These are phyloP conservation scores for Trypanosoma avium DNA, from an alignment of 208 protist genomes.

Conservation along the genomic window DNA sequence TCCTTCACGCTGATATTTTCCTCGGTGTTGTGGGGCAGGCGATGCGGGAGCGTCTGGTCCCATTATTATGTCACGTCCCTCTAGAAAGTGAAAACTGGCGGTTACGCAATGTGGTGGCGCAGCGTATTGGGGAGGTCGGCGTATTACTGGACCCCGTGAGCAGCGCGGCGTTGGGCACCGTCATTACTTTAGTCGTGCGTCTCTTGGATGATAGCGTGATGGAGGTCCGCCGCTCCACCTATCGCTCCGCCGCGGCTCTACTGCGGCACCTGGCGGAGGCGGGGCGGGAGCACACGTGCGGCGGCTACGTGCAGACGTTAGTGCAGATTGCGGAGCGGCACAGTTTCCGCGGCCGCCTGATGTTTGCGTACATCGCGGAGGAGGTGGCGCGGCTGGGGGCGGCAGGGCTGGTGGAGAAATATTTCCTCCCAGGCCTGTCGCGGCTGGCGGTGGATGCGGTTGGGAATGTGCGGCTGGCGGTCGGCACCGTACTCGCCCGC, in stretches of 20 bases:
- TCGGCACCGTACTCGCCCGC: slow-evolving; percentile 61
- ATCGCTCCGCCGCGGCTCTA: slow-evolving; percentile 71
- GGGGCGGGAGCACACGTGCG: slow-evolving; percentile 31
- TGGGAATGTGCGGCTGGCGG: slow-evolving; percentile 88
- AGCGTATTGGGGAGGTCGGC: slow-evolving; percentile 80
- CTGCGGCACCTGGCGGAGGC: slow-evolving; percentile 63
- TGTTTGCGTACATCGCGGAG: slow-evolving; percentile 89
- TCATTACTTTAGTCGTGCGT: slow-evolving; percentile 71
- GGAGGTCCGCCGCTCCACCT: slow-evolving; percentile 84
- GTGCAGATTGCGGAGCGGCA: slow-evolving; percentile 67
- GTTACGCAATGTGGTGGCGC: slow-evolving; percentile 89
- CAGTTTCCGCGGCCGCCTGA: slow-evolving; percentile 84
- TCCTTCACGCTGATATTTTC: slow-evolving; percentile 85
- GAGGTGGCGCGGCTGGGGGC: slow-evolving; percentile 70
- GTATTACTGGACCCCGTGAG: slow-evolving; percentile 62
- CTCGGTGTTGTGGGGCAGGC: slow-evolving; percentile 57
- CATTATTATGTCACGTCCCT: slow-evolving; percentile 72
- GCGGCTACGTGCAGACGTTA: slow-evolving; percentile 64
- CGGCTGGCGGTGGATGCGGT: slow-evolving; percentile 75
- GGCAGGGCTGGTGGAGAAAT: slow-evolving; percentile 45
- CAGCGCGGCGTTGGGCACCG: slow-evolving; percentile 42
- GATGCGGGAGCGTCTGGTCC: slow-evolving; percentile 71
- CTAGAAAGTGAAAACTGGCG: slow-evolving; percentile 94
- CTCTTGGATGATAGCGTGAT: slow-evolving; percentile 91
- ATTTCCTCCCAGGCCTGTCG: slow-evolving; percentile 55